Conservation (phyloP, 352 stramenopile species). For the Globisporangium megalacanthum region DNA sequence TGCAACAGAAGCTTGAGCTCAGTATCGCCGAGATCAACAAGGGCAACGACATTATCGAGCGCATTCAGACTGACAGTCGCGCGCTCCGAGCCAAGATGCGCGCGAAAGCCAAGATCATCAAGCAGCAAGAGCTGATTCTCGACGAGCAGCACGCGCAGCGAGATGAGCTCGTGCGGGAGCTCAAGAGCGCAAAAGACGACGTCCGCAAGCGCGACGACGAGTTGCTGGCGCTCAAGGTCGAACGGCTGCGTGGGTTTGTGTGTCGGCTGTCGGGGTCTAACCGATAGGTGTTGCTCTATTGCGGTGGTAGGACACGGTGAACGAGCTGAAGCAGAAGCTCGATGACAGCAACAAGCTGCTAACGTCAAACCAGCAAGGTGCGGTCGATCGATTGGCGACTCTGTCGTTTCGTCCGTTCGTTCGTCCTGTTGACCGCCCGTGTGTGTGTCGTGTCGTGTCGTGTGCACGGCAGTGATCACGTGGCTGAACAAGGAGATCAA, state of each 20-base stretch:
- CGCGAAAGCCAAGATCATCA: slow-evolving; percentile 87
- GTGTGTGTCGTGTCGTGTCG: neutral
- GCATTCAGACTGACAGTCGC: slow-evolving; percentile 81
- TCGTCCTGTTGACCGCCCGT: neutral
- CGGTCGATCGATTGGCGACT: neutral
- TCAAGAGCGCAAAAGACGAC: slow-evolving; percentile 67
- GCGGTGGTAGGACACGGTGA: slow-evolving; percentile 39
- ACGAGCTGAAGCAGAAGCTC: slow-evolving; percentile 76
- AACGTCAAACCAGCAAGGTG: slow-evolving; percentile 87
- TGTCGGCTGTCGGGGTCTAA: too few species aligned
- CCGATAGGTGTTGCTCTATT: too few species aligned
- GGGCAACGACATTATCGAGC: slow-evolving; percentile 89
- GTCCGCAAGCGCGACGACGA: slow-evolving; percentile 67
- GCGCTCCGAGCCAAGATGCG: slow-evolving; percentile 75
- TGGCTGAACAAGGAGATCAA: slow-evolving; percentile 92
- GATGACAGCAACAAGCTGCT: slow-evolving; percentile 87
- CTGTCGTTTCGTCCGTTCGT: neutral
- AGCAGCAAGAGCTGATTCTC: slow-evolving; percentile 82
- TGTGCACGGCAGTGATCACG: slow-evolving; percentile 57
- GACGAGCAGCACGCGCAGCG: slow-evolving; percentile 76
- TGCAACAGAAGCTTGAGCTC: slow-evolving; percentile 86
- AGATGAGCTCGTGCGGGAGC: slow-evolving; percentile 50
- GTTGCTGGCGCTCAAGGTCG: slow-evolving; percentile 50
- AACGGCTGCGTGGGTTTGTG: neutral
- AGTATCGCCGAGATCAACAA: slow-evolving; percentile 91